Evolutionary conservation across 306 rosid genomes (phyloP).

Genomic region (Boehmeria nivea): DNA sequence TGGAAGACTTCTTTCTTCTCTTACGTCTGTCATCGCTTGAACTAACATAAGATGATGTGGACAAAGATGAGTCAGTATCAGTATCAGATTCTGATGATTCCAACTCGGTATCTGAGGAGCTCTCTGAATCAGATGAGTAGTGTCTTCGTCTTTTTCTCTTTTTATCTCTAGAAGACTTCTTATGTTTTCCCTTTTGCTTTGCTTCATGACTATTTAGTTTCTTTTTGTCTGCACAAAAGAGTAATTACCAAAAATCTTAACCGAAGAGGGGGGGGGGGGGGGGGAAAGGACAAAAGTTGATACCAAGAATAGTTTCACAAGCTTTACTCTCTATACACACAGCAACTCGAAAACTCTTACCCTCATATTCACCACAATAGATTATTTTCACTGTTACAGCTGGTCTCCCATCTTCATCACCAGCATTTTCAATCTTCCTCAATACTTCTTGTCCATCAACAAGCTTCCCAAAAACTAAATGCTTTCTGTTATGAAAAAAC

Average conservation of each 20-base stretch:
- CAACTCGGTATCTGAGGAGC: conserved; percentile 68
- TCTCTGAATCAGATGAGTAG: conserved; percentile 61
- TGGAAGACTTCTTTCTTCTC: conserved; percentile 71
- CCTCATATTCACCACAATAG: conserved; percentile 83
- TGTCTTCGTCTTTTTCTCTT: conserved; percentile 64
- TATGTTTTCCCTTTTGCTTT: conserved; percentile 52
- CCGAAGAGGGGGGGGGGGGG: no score
- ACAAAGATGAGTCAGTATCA: conserved; percentile 66
- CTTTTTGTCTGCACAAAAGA: conserved; percentile 47
- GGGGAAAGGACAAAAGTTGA: not conserved
- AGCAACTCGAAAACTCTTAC: conserved; percentile 30
- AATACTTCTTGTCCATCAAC: conserved; percentile 61
- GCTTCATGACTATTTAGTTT: conserved; percentile 46
- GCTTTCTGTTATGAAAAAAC: conserved; percentile 52
- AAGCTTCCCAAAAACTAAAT: conserved; percentile 87
- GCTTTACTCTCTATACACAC: no score
- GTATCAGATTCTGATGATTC: conserved; percentile 77
- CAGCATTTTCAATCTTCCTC: conserved; percentile 71
- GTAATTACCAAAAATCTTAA: not conserved
- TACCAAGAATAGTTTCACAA: not conserved
- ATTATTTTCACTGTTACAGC: conserved; percentile 86
- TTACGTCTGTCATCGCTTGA: conserved; percentile 73
- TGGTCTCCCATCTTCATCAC: conserved; percentile 74
- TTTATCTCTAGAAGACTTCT: conserved; percentile 60
- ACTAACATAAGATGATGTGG: conserved; percentile 65